Conservation (phyloP, 176 grass and related monocot genomes). For the Carex parvula region DNA sequence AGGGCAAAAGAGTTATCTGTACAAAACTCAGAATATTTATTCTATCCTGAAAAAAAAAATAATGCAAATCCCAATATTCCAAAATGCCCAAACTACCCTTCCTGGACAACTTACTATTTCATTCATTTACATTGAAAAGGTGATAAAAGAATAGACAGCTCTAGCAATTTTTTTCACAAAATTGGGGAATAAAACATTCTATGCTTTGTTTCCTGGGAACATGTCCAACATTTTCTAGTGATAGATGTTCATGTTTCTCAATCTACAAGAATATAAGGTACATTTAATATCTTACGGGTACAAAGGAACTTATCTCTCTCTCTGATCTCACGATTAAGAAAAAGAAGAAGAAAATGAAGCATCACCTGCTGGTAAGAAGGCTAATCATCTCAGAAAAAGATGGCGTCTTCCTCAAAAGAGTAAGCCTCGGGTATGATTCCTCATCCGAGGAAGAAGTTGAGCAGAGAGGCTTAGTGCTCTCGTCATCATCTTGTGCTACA, state of each 20-base stretch:
- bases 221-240: background rate
- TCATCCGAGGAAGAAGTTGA: conserved; percentile 35
- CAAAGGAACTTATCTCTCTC: background rate
- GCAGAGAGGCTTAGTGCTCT: conserved; percentile 41
- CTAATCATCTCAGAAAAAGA: conserved; percentile 59
- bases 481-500: conserved; percentile 33
- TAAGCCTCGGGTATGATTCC: conserved; percentile 38
- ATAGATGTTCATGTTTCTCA: background rate
- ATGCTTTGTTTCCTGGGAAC: background rate
- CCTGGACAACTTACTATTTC: background rate
- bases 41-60: background rate
- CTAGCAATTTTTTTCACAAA: background rate
- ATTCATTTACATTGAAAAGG: background rate
- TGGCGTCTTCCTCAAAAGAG: conserved; percentile 25
- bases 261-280: background rate
- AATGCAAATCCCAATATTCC: background rate
- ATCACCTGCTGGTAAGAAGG: conserved; percentile 61
- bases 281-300: background rate
- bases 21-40: background rate
- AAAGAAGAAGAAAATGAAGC: background rate
- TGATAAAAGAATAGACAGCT: background rate
- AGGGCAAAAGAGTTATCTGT: background rate
- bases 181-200: background rate
- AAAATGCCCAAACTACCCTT: background rate
- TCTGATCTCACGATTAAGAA: background rate